phyloP scores from a whole-genome alignment of 164 flowering plant species.

The Umbilicus rupestris region DNA sequence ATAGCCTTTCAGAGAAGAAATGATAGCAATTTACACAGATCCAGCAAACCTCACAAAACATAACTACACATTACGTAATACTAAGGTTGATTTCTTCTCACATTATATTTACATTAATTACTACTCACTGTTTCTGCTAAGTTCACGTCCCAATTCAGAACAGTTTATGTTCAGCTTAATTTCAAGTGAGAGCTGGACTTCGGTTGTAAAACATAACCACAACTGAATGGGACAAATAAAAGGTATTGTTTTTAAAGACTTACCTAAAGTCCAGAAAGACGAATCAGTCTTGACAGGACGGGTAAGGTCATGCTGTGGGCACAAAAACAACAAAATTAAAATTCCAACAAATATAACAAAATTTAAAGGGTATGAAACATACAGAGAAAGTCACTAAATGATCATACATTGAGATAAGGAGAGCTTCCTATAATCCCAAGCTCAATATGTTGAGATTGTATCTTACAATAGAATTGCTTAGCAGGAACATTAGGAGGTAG shows the following conservation, averaged over 20 bases:
- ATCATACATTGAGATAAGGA: constrained; percentile 69
- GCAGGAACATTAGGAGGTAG: constrained; percentile 69
- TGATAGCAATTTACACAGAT: background rate
- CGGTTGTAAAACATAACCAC: background rate
- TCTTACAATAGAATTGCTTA: constrained; percentile 67
- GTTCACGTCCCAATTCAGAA: too few species aligned
- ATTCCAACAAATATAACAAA: background rate
- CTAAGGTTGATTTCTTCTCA: too few species aligned
- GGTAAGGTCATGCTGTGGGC: constrained; percentile 65
- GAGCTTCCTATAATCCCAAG: constrained; percentile 87
- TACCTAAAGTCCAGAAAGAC: constrained; percentile 90
- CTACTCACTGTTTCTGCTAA: too few species aligned
- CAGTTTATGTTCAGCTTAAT: background rate
- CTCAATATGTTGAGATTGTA: constrained; percentile 68
- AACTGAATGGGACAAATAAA: background rate
- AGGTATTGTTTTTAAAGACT: background rate
- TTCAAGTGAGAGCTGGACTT: background rate
- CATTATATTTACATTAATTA: background rate
- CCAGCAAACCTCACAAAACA: background rate
- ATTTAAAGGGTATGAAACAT: background rate
- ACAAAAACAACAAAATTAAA: constrained; percentile 4
- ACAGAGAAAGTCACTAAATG: background rate
- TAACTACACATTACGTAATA: background rate
- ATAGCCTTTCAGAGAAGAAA: background rate
- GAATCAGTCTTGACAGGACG: constrained; percentile 76